Evolutionary conservation across 2,329 filamentous ascomycete species (phyloP), one percentile per base, ranked within the genome.

Genomic region (Huntiella omanensis): DNA sequence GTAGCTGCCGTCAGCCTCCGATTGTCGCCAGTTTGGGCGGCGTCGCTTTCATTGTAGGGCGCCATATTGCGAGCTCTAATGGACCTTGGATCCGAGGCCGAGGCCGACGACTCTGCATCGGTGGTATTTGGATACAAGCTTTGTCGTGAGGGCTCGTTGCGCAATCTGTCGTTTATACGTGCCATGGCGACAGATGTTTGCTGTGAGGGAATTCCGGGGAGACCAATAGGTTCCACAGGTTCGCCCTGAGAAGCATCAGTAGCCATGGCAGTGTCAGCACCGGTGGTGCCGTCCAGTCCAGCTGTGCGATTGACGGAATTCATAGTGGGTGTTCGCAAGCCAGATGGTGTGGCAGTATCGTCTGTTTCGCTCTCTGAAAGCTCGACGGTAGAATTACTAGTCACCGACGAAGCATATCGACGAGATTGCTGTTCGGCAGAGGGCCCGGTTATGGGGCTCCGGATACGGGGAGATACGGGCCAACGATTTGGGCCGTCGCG

Each of bases 161-260:
- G 55, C 6, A 70, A 59, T 54, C 67, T 69, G 51, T 73, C 67
- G 38, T 66, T 66, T 17, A 67, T 62, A 58, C 65, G 71, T 48
- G 74, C 71, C 44, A 71, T 54, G 17, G 64, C 63, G 12, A 64
- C 60, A 49, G 68, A 65, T 50, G 64, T 55, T 13, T 35, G 11
- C 43, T 62, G 64, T 54, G 61, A 67, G 56, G 83, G 81, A 1
- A 82, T 83, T 43, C 75, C 77, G 38, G 80, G 77, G 50, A 84
- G 73, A 62, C 84, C 91, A 46, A 81, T 78, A 67, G 95, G 88
- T 58, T 94, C 82, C 12, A 96, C 88, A 0, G 91, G 95, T 62
- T 93, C 88, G 48, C 95, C 65, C 17, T 15, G 12, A 45, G 36
- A 37, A 17, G 28, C 15, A 11, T 16, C 15, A 5, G 19, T 13